Conservation (phyloP, 1,284 basidiomycete genomes). For the Phellinidium pouzarii region DNA sequence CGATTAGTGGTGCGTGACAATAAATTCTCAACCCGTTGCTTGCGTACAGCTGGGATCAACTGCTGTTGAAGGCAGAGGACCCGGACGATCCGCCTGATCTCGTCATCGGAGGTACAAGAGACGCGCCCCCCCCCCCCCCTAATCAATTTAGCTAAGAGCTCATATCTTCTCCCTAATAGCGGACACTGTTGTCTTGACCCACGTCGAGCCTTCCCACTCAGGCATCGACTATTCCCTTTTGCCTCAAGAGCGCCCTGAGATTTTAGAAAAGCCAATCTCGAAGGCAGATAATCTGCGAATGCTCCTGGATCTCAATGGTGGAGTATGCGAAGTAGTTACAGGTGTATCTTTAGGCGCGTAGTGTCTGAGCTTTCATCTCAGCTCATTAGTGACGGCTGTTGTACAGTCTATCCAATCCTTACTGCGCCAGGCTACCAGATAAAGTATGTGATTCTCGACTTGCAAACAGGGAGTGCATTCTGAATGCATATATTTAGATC, state of each 20-base stretch:
- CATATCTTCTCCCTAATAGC: constrained; percentile 39
- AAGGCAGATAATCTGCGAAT: constrained; percentile 84
- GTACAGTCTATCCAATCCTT: constrained; percentile 73
- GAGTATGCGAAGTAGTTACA: constrained; percentile 86
- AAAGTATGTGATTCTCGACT: constrained; percentile 44
- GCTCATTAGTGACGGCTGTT: not conserved
- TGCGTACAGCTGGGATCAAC: constrained; percentile 1
- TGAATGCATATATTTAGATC: constrained; percentile 41
- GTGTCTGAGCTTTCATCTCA: not conserved
- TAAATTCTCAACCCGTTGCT: no score
- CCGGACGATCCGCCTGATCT: constrained; percentile 88
- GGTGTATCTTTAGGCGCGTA: constrained; percentile 72
- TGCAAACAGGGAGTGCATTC: not conserved
- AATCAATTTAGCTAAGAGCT: not conserved
- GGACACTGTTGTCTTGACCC: constrained; percentile 87
- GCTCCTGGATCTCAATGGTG: constrained; percentile 83
- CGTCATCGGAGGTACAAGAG: constrained; percentile 88
- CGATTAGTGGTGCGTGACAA: constrained; percentile 71
- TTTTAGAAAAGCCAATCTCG: constrained; percentile 83
- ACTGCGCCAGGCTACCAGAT: constrained; percentile 82
- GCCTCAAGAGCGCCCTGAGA: constrained; percentile 48
- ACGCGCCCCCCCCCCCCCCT: constrained; percentile 21
- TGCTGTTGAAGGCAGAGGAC: constrained; percentile 39
- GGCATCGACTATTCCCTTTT: constrained; percentile 43
- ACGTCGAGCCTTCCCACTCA: constrained; percentile 54